Percentiles rank a stretch among this genome's conserved stretches.
Conservation (phyloP, 192 early-diverging fungal species). For the Bifiguratus adelaidae region DNA sequence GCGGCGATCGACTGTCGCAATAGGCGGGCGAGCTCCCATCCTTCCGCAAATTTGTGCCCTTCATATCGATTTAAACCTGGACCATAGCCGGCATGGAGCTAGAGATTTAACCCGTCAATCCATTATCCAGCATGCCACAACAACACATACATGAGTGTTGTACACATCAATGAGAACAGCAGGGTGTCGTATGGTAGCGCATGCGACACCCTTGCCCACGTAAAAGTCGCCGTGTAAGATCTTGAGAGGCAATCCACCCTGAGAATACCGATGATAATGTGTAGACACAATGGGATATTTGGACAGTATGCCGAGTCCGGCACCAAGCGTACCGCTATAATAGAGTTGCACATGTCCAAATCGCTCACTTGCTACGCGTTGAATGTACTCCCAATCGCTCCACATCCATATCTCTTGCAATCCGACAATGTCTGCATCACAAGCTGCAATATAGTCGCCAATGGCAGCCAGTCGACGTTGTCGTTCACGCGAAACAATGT, state of each 20-base stretch:
- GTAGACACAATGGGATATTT: conserved; percentile 30
- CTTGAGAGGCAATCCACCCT: conserved; percentile 38
- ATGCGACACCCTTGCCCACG: conserved; percentile 39
- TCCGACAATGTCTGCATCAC: conserved; percentile 24
- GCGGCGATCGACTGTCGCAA: conserved; percentile 26
- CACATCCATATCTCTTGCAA: conserved; percentile 37
- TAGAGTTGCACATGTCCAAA: conserved; percentile 17
- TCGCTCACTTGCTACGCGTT: conserved; percentile 1
- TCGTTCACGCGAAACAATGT: conserved; percentile 30
- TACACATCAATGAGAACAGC: conserved; percentile 34
- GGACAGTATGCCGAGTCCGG: conserved; percentile 30
- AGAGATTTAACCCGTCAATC: background rate
- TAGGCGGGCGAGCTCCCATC: conserved; percentile 34
- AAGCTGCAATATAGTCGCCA: conserved; percentile 20
- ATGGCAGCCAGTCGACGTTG: conserved; percentile 31
- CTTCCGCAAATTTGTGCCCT: conserved; percentile 35
- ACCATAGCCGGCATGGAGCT: conserved; percentile 46
- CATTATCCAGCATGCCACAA: background rate
- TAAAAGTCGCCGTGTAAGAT: conserved; percentile 43
- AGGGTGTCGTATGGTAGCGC: conserved; percentile 34
- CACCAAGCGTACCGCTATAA: conserved; percentile 20
- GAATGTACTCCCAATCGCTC: conserved; percentile 22
- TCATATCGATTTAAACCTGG: conserved; percentile 27
- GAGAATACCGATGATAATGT: conserved; percentile 25
- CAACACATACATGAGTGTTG: conserved; percentile 41